phyloP scores from a whole-genome alignment of 176 grass and related monocot genomes.

The Aegilops umbellulata region DNA sequence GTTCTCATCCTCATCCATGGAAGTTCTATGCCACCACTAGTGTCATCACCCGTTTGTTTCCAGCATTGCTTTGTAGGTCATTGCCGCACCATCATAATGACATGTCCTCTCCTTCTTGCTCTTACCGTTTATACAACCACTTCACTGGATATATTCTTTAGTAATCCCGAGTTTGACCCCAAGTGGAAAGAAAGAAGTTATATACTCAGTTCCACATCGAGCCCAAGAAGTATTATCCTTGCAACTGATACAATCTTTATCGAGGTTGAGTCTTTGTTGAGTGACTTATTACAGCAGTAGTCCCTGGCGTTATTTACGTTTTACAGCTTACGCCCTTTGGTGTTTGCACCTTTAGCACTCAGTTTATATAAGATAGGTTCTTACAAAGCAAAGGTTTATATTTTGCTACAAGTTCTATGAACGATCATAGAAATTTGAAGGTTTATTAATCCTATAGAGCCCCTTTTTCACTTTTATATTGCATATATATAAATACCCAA shows the following conservation, averaged over 20 bases:
- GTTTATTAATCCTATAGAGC: not conserved
- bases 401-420: not conserved
- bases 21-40: no score
- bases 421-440: not conserved
- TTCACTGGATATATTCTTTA: not conserved
- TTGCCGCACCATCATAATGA: not conserved
- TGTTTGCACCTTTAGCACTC: not conserved
- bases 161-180: not conserved
- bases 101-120: not conserved
- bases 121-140: not conserved
- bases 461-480: not conserved
- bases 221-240: not conserved
- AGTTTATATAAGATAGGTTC: not conserved
- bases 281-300: not conserved
- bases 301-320: not conserved
- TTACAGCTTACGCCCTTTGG: not conserved
- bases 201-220: not conserved
- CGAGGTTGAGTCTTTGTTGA: not conserved
- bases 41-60: no score
- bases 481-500: no score
- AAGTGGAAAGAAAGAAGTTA: not conserved
- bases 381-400: not conserved
- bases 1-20: no score
- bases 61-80: not conserved
- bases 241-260: not conserved